Percentiles rank a stretch among this genome's conserved stretches.
These are phyloP conservation scores for Lentinula raphanica DNA, from an alignment of 768 basidiomycete species.

Conservation along the genomic window DNA sequence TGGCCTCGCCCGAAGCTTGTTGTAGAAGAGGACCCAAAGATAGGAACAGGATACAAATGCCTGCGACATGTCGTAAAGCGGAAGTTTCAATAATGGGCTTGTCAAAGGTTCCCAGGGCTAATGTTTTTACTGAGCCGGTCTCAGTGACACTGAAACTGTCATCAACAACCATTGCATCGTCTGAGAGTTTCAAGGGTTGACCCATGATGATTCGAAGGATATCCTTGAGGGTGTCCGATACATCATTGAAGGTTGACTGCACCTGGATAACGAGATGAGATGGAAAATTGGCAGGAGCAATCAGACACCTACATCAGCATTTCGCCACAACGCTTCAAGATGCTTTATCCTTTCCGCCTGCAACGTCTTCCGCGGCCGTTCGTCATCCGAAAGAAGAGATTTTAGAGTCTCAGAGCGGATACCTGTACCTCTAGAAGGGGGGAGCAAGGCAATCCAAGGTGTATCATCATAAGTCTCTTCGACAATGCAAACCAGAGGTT, in stretches of 20 bases:
- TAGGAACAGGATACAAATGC: conserved; percentile 56
- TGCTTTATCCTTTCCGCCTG: conserved; percentile 32
- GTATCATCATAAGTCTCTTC: conserved; percentile 22
- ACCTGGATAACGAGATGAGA: conserved; percentile 33
- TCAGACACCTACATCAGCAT: conserved; percentile 51
- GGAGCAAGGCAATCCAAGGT: conserved; percentile 41
- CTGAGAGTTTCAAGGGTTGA: conserved; percentile 16
- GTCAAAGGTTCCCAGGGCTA: conserved; percentile 20
- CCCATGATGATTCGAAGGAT: conserved; percentile 35
- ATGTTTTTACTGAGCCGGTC: conserved; percentile 17
- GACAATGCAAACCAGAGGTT: conserved; percentile 51
- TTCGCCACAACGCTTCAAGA: conserved; percentile 61
- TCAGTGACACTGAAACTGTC: conserved; percentile 55
- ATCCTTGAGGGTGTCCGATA: conserved; percentile 29
- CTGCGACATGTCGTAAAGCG: conserved; percentile 32
- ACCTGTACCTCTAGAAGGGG: conserved; percentile 46
- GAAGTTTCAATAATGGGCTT: conserved; percentile 12
- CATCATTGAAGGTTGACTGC: conserved; percentile 37
- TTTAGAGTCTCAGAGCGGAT: conserved; percentile 54
- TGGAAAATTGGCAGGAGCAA: neutral
- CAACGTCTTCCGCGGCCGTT: conserved; percentile 6
- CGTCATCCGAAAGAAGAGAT: conserved; percentile 20
- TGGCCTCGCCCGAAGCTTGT: conserved; percentile 50
- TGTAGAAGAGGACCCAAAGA: conserved; percentile 60
- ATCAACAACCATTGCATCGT: conserved; percentile 26